phyloP scores from a whole-genome alignment of 2,329 filamentous ascomycete species.

The Alternaria brassicae region DNA sequence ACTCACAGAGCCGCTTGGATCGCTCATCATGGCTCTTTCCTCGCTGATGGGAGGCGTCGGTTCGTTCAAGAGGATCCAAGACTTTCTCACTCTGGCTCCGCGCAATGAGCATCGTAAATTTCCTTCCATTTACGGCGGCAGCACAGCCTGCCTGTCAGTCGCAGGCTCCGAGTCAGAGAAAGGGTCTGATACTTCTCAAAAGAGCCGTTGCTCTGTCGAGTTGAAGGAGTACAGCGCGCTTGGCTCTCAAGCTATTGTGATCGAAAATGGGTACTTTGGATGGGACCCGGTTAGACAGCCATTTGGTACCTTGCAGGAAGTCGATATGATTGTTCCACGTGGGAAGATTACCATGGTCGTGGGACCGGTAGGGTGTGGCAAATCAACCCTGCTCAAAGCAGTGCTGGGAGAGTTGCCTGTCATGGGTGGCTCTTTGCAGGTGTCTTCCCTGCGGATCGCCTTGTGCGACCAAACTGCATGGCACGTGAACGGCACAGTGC shows the following conservation, averaged over 20 bases:
- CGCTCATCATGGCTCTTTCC: conserved; percentile 56
- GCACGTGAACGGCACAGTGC: conserved; percentile 49
- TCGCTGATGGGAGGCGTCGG: conserved; percentile 55
- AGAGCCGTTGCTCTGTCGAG: conserved; percentile 32
- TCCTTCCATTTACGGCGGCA: conserved; percentile 27
- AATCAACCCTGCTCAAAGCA: conserved; percentile 56
- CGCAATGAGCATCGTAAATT: conserved; percentile 32
- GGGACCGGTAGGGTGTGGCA: conserved; percentile 61
- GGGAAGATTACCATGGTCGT: conserved; percentile 58
- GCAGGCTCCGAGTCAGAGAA: conserved; percentile 35
- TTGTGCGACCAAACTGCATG: conserved; percentile 50
- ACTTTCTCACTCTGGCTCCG: conserved; percentile 49
- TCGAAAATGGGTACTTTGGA: conserved; percentile 57
- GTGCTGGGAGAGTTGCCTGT: conserved; percentile 45
- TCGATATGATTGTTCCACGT: conserved; percentile 52
- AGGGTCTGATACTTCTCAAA: conserved; percentile 32
- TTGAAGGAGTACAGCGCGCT: conserved; percentile 28
- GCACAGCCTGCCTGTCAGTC: conserved; percentile 28
- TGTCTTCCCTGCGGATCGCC: conserved; percentile 44
- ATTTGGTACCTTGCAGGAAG: conserved; percentile 47
- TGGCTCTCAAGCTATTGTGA: conserved; percentile 43
- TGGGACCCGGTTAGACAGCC: conserved; percentile 55
- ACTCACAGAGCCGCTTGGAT: conserved; percentile 55
- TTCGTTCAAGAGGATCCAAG: conserved; percentile 57
- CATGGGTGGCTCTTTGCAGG: conserved; percentile 40